Base-by-base conservation (phyloP, 2,329 filamentous ascomycete species). In the Aureobasidium musti region DNA sequence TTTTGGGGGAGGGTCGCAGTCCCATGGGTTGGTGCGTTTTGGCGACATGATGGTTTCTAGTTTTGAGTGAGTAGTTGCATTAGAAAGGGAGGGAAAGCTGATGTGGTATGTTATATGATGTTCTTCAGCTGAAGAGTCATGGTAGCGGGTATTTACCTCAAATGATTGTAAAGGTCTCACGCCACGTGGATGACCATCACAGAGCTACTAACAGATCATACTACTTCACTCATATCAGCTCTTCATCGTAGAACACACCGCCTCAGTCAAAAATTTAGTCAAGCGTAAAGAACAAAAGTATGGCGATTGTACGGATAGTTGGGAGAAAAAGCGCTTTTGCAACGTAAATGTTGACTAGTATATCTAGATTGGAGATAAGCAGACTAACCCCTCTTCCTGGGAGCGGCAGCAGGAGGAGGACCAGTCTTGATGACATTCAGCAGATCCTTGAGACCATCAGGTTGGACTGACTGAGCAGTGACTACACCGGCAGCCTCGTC, bases 401-500 rank as follows among this genome's bases (percentile, higher is more conserved):
- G 47, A 43, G 49, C 33, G 26, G 49, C 57, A 54, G 23, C 43
- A n/a, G 47, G 35, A 28, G 61, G 61, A 19, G 45, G 60, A 26
- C 61, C 61, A 26, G 61, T 49, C 49, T 64, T 64, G 47, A 64
- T 53, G 37, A 43, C 64, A 11, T 66, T 52, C 41, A 60, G 5
- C 2, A 66, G 13, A 53, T 60, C 54, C 19, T 57, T 28, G 19
- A 60, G 30, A 13, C 64, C 64, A 23, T 60, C 53, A 2, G 64
- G 39, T 2, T 41, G 14, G 2, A 66, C 52, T 1, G 53, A 57
- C 33, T 60, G 41, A 30, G 53, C 52, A 54, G 52, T 30, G 0
- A 60, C 60, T 17, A 37, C 8, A 6, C 35, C 54, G 21, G 63
- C 28, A 5, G 30, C 70, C 23, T 81, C 79, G 67, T 80, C 78